Base-by-base conservation (phyloP, 441 rosid species). In the Gossypium schwendimanii region DNA sequence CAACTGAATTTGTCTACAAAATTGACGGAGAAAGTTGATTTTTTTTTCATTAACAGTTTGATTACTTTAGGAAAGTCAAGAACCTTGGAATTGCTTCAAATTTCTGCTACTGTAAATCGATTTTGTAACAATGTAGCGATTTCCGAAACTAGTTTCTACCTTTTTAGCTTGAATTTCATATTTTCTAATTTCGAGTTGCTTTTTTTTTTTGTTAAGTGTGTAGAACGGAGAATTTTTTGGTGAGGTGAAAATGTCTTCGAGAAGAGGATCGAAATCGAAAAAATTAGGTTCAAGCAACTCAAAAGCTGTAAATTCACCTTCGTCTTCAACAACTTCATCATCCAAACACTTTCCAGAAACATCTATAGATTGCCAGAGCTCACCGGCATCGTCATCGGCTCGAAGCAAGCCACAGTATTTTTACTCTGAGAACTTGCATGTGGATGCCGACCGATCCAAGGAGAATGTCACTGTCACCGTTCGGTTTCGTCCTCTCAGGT, bases 401-500 rank as follows among this genome's bases (percentile, higher is more conserved):
- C 88, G 88, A 17, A 89, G 98, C 80, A 94, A 92, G 83, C 98
- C 87, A 10, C 95, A 80, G 49, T 87, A 77, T 69, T 84, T 83
- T 74, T 87, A 87, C 85, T 76, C 96, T 0, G 97, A 90, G 59
- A 80, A 77, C 61, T 76, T 78, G 20, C 77, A 83, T 6, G 67
- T 33, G 26, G 84, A 78, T 31, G 84, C 70, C 7, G 88, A 85
- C 69, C 84, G 89, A 75, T 86, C 92, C 81, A 95, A 90, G 83
- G 99, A 95, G 73, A 91, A 95, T 50, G 97, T 96, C 74, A 91
- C 98, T 0, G 98, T 96, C 23, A 96, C 99, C 1, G 98, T 91
- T 73, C 94, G 99, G 54, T 96, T 96, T 80, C 97, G 99, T 45
- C 99, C 99, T 2, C 88, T 96, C 76, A 91, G 97, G 99, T 95